Evolutionary conservation across 306 rosid species (phyloP).

Genomic region (Quercus engelmannii): DNA sequence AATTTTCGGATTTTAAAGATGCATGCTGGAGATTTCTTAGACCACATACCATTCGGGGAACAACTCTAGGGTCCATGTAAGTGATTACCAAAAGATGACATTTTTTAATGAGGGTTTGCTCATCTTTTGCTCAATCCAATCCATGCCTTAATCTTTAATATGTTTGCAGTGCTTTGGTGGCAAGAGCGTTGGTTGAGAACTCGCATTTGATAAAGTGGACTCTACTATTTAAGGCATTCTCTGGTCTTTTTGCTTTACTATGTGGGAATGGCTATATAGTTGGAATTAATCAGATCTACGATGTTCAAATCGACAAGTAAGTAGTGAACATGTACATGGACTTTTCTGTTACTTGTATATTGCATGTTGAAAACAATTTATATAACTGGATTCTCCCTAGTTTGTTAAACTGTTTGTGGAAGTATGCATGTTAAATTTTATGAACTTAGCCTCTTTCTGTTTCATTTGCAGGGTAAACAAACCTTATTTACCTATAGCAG

Average conservation of each 20-base stretch:
- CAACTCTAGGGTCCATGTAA: conserved; percentile 84
- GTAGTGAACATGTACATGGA: conserved; percentile 17
- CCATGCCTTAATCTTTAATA: conserved; percentile 6
- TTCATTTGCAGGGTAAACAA: conserved; percentile 87
- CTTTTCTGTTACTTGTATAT: conserved; percentile 16
- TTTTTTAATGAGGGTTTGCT: neutral
- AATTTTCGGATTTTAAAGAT: conserved; percentile 66
- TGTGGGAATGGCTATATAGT: conserved; percentile 97
- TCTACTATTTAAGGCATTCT: conserved; percentile 79
- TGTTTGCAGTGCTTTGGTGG: conserved; percentile 80
- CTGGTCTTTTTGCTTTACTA: conserved; percentile 79
- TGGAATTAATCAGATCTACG: conserved; percentile 97
- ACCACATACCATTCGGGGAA: conserved; percentile 95
- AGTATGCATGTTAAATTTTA: conserved; percentile 3
- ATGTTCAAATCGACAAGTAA: conserved; percentile 91
- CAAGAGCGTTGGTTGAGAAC: conserved; percentile 90
- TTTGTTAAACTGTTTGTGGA: neutral
- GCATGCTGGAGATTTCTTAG: conserved; percentile 97
- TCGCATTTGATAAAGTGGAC: conserved; percentile 91
- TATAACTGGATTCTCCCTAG: neutral
- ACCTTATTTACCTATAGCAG: conserved; percentile 95
- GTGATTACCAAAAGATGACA: conserved; percentile 14
- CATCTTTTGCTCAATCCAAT: neutral
- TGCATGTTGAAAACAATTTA: neutral
- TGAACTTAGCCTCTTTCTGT: conserved; percentile 7